These are phyloP conservation scores for Samsoniella hepiali DNA, from an alignment of 2,329 filamentous ascomycete species.

Conservation along the genomic window DNA sequence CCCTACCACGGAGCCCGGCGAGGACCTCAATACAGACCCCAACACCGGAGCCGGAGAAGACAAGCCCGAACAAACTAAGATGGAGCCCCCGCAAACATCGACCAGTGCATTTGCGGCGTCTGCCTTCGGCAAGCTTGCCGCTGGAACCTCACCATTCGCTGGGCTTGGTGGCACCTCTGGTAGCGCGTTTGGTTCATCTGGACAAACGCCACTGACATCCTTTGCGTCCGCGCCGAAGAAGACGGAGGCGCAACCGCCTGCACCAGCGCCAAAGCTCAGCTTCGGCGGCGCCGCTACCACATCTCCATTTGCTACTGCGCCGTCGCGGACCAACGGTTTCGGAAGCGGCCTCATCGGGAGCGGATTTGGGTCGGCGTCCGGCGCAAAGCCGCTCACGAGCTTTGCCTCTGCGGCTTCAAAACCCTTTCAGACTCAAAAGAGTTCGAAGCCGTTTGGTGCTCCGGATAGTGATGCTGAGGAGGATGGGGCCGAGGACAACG, in stretches of 20 bases:
- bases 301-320: slow-evolving; percentile 49
- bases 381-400: slow-evolving; percentile 52
- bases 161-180: slow-evolving; percentile 47
- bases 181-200: slow-evolving; percentile 48
- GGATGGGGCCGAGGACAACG: slow-evolving; percentile 37
- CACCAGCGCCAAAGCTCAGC: slow-evolving; percentile 44
- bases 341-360: slow-evolving; percentile 38
- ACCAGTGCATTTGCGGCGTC: slow-evolving; percentile 64
- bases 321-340: slow-evolving; percentile 46
- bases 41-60: neutral
- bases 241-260: slow-evolving; percentile 28
- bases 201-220: slow-evolving; percentile 34
- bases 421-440: slow-evolving; percentile 54
- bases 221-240: slow-evolving; percentile 30
- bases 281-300: slow-evolving; percentile 43
- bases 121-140: slow-evolving; percentile 63
- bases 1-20: neutral
- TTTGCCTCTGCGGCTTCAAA: slow-evolving; percentile 64
- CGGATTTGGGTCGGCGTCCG: slow-evolving; percentile 44
- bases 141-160: slow-evolving; percentile 63
- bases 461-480: slow-evolving; percentile 63
- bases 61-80: slow-evolving; percentile 23
- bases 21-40: neutral
- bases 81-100: slow-evolving; percentile 42
- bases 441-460: slow-evolving; percentile 72